These are phyloP conservation scores for Cyphellophora attinorum DNA, from an alignment of 2,329 filamentous ascomycete genomes.

Conservation along the genomic window DNA sequence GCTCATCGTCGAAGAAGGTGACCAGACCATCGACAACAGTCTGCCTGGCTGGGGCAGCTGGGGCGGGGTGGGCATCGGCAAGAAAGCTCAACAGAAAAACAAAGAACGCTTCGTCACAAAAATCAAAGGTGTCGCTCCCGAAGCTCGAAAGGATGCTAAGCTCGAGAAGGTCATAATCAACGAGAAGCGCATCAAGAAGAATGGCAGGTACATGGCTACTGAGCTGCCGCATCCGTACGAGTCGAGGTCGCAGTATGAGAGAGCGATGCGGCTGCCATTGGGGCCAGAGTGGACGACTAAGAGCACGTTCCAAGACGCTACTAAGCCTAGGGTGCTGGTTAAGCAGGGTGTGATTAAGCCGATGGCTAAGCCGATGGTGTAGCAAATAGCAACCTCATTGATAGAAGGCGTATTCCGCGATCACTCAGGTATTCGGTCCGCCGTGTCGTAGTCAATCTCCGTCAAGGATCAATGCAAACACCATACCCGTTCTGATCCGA, in stretches of 20 bases:
- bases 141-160: constrained; percentile 72
- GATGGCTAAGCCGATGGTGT: constrained; percentile 66
- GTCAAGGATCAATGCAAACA: too few species aligned
- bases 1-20: constrained; percentile 64
- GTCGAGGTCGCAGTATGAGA: constrained; percentile 57
- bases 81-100: constrained; percentile 49
- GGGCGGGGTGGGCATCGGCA: constrained; percentile 74
- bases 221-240: constrained; percentile 85
- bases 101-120: constrained; percentile 38
- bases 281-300: constrained; percentile 97
- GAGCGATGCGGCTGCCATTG: constrained; percentile 73
- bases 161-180: constrained; percentile 81
- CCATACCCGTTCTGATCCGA: too few species aligned
- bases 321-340: constrained; percentile 79
- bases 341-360: constrained; percentile 86
- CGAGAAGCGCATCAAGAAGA: constrained; percentile 86
- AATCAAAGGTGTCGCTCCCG: constrained; percentile 60
- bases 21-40: constrained; percentile 73
- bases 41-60: constrained; percentile 91
- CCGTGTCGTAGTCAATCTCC: too few species aligned
- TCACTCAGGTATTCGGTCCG: too few species aligned
- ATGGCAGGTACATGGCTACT: constrained; percentile 75
- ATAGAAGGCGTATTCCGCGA: too few species aligned
- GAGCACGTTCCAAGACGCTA: constrained; percentile 79
- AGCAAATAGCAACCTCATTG: too few species aligned